These are phyloP conservation scores for Carex parvula DNA, from an alignment of 176 grass and related monocot genomes.

Conservation along the genomic window DNA sequence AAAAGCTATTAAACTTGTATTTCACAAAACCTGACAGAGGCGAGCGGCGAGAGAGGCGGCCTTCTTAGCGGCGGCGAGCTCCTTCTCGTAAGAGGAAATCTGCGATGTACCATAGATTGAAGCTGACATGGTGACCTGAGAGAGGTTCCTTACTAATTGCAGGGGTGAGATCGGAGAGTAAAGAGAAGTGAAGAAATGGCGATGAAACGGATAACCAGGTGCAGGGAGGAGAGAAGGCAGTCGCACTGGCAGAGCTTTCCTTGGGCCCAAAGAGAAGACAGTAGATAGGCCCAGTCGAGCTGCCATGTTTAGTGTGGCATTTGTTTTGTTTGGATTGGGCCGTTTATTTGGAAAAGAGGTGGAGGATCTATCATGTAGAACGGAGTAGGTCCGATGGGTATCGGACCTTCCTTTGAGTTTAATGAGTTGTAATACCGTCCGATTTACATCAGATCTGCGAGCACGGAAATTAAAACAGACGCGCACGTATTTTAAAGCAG, in stretches of 20 bases:
- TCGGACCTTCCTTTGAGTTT: too few relatives aligned
- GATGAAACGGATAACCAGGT: slow-evolving; percentile 1
- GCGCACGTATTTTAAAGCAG: too few relatives aligned
- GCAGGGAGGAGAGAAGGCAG: neutral
- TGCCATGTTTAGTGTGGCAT: slow-evolving; percentile 1
- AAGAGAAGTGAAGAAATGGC: slow-evolving; percentile 8
- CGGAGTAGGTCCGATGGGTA: too few relatives aligned
- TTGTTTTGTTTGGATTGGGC: neutral
- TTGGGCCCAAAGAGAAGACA: neutral
- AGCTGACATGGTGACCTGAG: slow-evolving; percentile 12
- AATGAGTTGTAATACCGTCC: too few relatives aligned
- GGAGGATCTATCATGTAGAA: neutral
- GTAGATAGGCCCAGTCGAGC: slow-evolving; percentile 14
- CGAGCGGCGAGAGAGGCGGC: slow-evolving; percentile 71
- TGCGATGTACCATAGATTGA: neutral
- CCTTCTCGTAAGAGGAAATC: slow-evolving; percentile 48
- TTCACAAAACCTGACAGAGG: slow-evolving; percentile 64
- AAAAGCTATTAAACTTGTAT: neutral
- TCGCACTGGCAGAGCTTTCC: neutral
- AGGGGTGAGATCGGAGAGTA: neutral
- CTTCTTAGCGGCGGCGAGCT: slow-evolving; percentile 90
- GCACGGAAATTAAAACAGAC: too few relatives aligned
- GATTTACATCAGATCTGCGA: too few relatives aligned
- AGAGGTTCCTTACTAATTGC: neutral
- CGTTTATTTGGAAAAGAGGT: slow-evolving; percentile 2